Base-by-base conservation (phyloP, 208 protist species). In the Naegleria lovaniensis region DNA sequence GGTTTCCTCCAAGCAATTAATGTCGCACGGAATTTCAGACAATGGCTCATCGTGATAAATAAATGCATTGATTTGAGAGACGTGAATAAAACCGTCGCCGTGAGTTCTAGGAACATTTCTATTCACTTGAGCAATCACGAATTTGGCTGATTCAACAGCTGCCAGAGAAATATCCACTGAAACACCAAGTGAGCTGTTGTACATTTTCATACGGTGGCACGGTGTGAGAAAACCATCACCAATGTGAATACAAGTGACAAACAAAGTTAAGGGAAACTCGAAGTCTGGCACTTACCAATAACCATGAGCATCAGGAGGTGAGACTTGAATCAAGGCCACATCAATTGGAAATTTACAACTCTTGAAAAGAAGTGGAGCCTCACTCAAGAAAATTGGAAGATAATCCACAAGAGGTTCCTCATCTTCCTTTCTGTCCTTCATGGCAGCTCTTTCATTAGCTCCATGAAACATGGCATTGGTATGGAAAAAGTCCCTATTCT, bases 121-220 rank as follows among this genome's bases (percentile, higher is more conserved):
- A 88, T 95, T 95, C 40, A 95, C 92, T 48, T 93, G 83, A n/a
- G 93, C 94, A 43, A 95, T 93, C 2, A 95, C 94, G 5, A 51
- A 25, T 25, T 95, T 93, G 39, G 94, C 93, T 38, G 85, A 76
- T 15, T 89, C 39, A n/a, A 94, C 52, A 0, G 93, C 94, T 0
- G 39, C 51, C 39, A 94, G 3, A 16, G 87, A 83, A 90, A 93
- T 83, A 86, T 94, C 93, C 16, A 94, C 92, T 9, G 91, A 93
- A 16, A 90, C 58, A 39, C 94, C 94, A 79, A 95, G 85, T 41
- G 93, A 94, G 84, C 92, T 92, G 88, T 48, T n/a, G n/a, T n/a
- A n/a, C n/a, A n/a, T n/a, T n/a, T n/a, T n/a, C n/a, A n/a, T n/a
- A n/a, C n/a, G n/a, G n/a, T n/a, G n/a, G n/a, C n/a, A n/a, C n/a